Conservation (phyloP, 2,329 filamentous ascomycete genomes). For the Botryotinia globosa region DNA sequence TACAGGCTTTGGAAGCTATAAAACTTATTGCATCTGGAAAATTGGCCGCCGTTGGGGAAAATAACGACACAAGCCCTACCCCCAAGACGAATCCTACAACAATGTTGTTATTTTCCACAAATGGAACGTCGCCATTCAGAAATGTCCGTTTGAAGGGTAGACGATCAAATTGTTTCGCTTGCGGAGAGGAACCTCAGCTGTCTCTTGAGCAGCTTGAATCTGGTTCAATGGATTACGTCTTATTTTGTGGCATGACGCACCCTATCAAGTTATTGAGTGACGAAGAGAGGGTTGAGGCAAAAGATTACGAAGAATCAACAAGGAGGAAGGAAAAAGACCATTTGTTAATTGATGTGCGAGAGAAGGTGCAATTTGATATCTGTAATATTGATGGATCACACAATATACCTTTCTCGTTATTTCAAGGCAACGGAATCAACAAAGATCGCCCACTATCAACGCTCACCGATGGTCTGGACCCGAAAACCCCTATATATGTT, state of each 20-base stretch:
- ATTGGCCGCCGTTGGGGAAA: conserved; percentile 25
- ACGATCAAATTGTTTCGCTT: conserved; percentile 71
- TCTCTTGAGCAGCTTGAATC: conserved; percentile 59
- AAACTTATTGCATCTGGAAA: conserved; percentile 63
- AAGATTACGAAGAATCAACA: conserved; percentile 49
- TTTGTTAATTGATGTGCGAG: conserved; percentile 77
- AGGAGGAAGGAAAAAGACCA: conserved; percentile 41
- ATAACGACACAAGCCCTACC: conserved; percentile 21
- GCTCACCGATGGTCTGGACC: conserved; percentile 42
- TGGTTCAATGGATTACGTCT: conserved; percentile 75
- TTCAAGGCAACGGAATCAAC: conserved; percentile 37
- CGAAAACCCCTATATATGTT: conserved; percentile 60
- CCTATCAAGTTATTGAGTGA: conserved; percentile 56
- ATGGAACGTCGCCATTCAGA: conserved; percentile 59
- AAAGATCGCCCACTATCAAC: conserved; percentile 34
- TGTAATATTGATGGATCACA: conserved; percentile 72
- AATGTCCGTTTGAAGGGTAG: conserved; percentile 70
- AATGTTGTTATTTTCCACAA: conserved; percentile 52
- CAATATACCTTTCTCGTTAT: conserved; percentile 66
- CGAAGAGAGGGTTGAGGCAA: conserved; percentile 65
- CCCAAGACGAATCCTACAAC: conserved; percentile 26
- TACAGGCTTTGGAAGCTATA: conserved; percentile 87
- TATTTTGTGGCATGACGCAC: conserved; percentile 70
- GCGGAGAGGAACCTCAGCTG: conserved; percentile 62
- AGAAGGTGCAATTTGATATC: conserved; percentile 80